Conservation (phyloP, 305 asterid genomes). For the Ajuga reptans region DNA sequence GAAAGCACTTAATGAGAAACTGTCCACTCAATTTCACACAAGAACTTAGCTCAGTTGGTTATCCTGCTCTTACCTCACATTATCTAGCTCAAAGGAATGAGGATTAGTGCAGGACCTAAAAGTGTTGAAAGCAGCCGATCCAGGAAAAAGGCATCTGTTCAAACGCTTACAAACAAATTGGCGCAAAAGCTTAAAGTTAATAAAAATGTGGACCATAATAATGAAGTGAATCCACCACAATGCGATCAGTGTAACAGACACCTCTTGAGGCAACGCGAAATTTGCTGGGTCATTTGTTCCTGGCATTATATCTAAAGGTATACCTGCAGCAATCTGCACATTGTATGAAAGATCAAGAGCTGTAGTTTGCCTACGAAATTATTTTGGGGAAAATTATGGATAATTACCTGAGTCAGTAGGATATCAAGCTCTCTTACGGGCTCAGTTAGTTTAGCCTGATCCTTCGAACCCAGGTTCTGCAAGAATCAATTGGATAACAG, state of each 20-base stretch:
- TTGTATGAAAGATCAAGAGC: slow-evolving; percentile 19
- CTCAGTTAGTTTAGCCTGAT: slow-evolving; percentile 66
- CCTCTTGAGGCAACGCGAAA: slow-evolving; percentile 90
- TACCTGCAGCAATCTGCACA: slow-evolving; percentile 69
- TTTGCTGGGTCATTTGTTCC: slow-evolving; percentile 83
- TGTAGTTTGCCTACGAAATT: slow-evolving; percentile 11
- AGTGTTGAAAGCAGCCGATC: slow-evolving; percentile 76
- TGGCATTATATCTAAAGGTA: slow-evolving; percentile 89
- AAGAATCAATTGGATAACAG: slow-evolving; percentile 17
- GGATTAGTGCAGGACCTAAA: slow-evolving; percentile 95
- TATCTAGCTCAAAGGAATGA: slow-evolving; percentile 82
- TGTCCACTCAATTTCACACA: not conserved
- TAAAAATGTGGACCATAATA: not conserved
- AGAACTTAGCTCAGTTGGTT: not conserved
- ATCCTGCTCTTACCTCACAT: slow-evolving; percentile 63
- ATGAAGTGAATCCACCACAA: slow-evolving; percentile 12
- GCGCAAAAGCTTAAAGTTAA: slow-evolving; percentile 17
- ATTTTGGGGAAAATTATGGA: not conserved
- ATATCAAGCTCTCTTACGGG: slow-evolving; percentile 91
- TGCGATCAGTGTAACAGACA: slow-evolving; percentile 23
- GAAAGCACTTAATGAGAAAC: slow-evolving; percentile 13
- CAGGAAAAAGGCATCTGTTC: slow-evolving; percentile 85
- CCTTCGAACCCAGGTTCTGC: slow-evolving; percentile 74
- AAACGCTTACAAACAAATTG: slow-evolving; percentile 44
- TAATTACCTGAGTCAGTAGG: slow-evolving; percentile 68